Percentiles rank a stretch among this genome's conserved stretches.
Conservation (phyloP, 2,329 filamentous ascomycete genomes). For the Colletotrichum sp. region DNA sequence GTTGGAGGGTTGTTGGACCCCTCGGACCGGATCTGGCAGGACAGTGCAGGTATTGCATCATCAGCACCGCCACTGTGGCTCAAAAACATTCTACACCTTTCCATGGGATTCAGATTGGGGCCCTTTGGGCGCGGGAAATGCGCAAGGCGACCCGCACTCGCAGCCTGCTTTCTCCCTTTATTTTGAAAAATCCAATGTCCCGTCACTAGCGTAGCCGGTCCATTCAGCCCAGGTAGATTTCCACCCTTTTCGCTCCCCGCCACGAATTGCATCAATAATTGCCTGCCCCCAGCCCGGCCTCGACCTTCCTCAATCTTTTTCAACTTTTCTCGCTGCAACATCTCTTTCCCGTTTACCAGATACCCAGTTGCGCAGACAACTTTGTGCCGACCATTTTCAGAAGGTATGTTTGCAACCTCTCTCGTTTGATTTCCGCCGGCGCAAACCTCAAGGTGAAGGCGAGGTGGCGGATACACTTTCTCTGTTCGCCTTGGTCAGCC, state of each 20-base stretch:
- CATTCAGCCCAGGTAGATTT: conserved; percentile 19
- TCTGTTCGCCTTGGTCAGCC: neutral
- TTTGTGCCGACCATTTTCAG: neutral
- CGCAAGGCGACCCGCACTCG: conserved; percentile 23
- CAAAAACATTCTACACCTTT: conserved; percentile 24
- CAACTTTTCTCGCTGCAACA: neutral
- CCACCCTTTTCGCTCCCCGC: conserved; percentile 16
- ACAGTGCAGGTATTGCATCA: conserved; percentile 17
- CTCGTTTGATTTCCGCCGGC: neutral
- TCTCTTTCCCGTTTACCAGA: conserved; percentile 10
- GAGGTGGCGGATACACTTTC: neutral
- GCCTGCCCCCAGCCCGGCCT: conserved; percentile 7
- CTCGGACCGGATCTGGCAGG: conserved; percentile 5
- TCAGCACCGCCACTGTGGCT: conserved; percentile 25
- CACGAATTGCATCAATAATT: conserved; percentile 21
- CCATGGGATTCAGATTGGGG: conserved; percentile 21
- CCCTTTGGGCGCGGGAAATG: conserved; percentile 15
- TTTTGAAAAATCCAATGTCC: conserved; percentile 23
- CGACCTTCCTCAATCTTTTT: neutral
- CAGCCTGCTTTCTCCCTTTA: conserved; percentile 22
- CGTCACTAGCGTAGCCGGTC: conserved; percentile 6
- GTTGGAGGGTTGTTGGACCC: neutral
- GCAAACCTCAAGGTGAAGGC: neutral
- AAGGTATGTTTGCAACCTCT: neutral
- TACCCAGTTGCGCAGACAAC: conserved; percentile 15